These are phyloP conservation scores for Mallotus repandus DNA, from an alignment of 441 rosid species.

Conservation along the genomic window DNA sequence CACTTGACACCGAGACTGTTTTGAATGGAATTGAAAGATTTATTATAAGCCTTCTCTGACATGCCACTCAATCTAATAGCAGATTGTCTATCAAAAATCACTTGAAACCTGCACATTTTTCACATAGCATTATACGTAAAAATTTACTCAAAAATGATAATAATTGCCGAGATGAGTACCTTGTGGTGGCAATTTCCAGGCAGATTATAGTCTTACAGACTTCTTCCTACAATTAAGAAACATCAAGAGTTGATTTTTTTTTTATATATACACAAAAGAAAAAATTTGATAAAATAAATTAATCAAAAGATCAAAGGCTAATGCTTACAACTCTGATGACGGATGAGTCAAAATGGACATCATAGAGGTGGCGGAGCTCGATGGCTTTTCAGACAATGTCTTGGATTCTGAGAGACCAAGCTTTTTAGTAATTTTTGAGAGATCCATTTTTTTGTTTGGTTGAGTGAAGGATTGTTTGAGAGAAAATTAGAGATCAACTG, in stretches of 20 bases:
- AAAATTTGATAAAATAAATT: too few relatives aligned
- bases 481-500: too few relatives aligned
- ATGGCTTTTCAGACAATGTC: slow-evolving; percentile 70
- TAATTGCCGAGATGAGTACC: slow-evolving; percentile 33
- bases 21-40: slow-evolving; percentile 77
- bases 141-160: neutral
- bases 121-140: neutral
- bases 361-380: slow-evolving; percentile 91
- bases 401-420: slow-evolving; percentile 64
- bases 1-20: slow-evolving; percentile 78
- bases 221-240: slow-evolving; percentile 58
- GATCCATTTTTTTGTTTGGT: slow-evolving; percentile 45
- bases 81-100: slow-evolving; percentile 66
- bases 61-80: slow-evolving; percentile 79
- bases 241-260: too few relatives aligned
- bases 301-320: neutral
- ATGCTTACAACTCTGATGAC: slow-evolving; percentile 74
- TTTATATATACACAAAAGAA: too few relatives aligned
- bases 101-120: slow-evolving; percentile 46
- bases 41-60: slow-evolving; percentile 82
- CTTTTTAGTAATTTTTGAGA: slow-evolving; percentile 62
- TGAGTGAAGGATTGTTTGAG: too few relatives aligned
- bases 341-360: slow-evolving; percentile 88
- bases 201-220: slow-evolving; percentile 84
- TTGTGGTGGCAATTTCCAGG: slow-evolving; percentile 78